A percentile compares a stretch with the other conserved stretches of the same genome.
phyloP scores from a whole-genome alignment of 352 stramenopile species.

The Blastocystis sp. region DNA sequence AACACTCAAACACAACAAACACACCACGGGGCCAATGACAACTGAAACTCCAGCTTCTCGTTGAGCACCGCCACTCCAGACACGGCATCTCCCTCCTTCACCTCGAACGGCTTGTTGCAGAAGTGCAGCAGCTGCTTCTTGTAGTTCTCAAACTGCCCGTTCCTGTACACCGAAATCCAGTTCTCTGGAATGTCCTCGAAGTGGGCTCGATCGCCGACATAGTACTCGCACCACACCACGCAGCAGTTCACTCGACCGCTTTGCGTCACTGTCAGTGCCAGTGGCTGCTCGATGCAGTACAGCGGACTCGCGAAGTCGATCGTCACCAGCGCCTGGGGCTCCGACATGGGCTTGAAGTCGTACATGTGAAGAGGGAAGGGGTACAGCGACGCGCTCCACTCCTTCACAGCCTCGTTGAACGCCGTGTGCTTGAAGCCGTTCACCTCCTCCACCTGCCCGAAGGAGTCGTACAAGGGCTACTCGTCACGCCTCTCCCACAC shows the following conservation, averaged over 20 bases:
- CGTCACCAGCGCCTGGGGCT: constrained; percentile 24
- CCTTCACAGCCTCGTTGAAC: constrained; percentile 22
- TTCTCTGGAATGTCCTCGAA: constrained; percentile 44
- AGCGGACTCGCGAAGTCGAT: constrained; percentile 41
- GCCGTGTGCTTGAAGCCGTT: constrained; percentile 62
- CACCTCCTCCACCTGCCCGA: constrained; percentile 36
- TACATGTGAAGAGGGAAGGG: constrained; percentile 70
- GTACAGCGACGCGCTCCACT: constrained; percentile 52
- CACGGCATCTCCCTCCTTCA: constrained; percentile 48
- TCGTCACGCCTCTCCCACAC: background rate
- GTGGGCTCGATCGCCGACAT: constrained; percentile 1
- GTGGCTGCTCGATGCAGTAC: constrained; percentile 18
- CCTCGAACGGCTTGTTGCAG: background rate
- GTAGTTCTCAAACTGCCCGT: constrained; percentile 29
- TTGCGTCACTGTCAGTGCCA: background rate
- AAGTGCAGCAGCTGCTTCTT: constrained; percentile 65
- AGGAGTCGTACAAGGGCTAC: constrained; percentile 52
- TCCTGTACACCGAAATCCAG: constrained; percentile 38
- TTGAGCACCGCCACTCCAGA: background rate
- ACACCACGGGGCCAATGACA: background rate
- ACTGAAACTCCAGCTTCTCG: constrained; percentile 3
- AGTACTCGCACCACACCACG: constrained; percentile 56
- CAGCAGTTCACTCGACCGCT: constrained; percentile 19
- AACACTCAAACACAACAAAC: too few relatives aligned
- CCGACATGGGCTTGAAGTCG: constrained; percentile 33